These are phyloP conservation scores for Phytomonas sp. DNA, from an alignment of 208 protist species.

Conservation along the genomic window DNA sequence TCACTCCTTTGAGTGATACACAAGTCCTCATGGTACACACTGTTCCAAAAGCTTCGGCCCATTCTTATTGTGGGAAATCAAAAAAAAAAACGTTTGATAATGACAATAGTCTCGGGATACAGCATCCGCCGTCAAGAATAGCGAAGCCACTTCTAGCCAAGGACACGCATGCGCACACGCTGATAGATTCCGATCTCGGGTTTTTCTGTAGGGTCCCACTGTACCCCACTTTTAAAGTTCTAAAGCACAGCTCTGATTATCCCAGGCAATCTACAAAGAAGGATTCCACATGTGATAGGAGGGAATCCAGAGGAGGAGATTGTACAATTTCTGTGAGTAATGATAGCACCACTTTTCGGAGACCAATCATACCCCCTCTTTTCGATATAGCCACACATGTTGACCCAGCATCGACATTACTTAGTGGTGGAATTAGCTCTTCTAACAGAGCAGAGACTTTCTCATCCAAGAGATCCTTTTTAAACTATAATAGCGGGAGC, in stretches of 20 bases:
- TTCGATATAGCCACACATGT: background rate
- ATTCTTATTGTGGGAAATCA: background rate
- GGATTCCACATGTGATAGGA: background rate
- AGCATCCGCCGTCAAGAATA: background rate
- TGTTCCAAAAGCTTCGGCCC: background rate
- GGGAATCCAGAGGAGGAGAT: background rate
- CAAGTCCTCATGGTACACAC: background rate
- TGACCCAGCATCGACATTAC: background rate
- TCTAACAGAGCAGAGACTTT: background rate
- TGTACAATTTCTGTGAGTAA: background rate
- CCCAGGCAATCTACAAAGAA: background rate
- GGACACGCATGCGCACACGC: background rate
- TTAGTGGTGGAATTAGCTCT: background rate
- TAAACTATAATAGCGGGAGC: background rate
- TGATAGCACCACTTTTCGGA: background rate
- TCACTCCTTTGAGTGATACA: background rate
- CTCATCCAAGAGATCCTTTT: background rate
- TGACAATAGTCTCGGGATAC: background rate
- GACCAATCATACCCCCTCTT: background rate
- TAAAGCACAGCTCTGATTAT: background rate
- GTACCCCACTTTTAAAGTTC: background rate
- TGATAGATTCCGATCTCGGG: background rate
- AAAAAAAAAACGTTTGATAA: background rate
- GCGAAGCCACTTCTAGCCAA: background rate
- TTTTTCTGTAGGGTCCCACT: background rate